Evolutionary conservation across 148 eudicot species (phyloP), one percentile per base, ranked within the genome.

Genomic region (Beta vulgaris): DNA sequence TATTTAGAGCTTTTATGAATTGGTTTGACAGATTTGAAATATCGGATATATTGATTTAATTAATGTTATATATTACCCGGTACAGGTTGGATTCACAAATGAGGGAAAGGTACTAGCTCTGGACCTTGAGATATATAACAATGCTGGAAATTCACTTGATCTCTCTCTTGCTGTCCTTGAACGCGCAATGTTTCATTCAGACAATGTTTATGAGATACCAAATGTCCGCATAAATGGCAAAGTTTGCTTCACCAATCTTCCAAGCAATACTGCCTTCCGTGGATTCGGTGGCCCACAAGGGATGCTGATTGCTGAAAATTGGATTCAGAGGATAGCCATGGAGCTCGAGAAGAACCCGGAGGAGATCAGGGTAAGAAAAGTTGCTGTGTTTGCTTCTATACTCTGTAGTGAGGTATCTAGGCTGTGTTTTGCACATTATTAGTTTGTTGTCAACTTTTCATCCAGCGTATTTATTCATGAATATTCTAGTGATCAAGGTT

Each of bases 241-340:
- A 40, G 99, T 92, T 82, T 95, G 99, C 82, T 95, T 92, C 84
- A 95, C 97, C 73, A 89, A 95, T 87, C 78, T 87, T 39, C 99
- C 99, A 25, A 95, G 97, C 79, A 88, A 95, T 78, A 95, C 99
- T 28, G 99, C 99, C 31, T 95, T 92, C 76, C 85, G 99, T 71
- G 99, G 99, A 80, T 92, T 95, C 80, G 99, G 99, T 80, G 97
- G 99, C 43, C 97, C 99, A 72, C 99, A 95, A 81, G 99, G 99
- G 67, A 92, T 95, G 99, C 89, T 95, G 35, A 84, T 95, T 84
- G 62, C 96, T 68, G 99, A 95, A 86, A 92, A 90, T 77, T 95
- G 99, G 99, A 91, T 95, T 32, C 96, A 95, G 40, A 89, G 97
- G 79, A 89, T 95, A 58, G 91, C 99, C 77, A 84, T 89, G 89